Evolutionary conservation across 1,284 basidiomycete genomes (phyloP).

Genomic region (Tylopilus sp.): DNA sequence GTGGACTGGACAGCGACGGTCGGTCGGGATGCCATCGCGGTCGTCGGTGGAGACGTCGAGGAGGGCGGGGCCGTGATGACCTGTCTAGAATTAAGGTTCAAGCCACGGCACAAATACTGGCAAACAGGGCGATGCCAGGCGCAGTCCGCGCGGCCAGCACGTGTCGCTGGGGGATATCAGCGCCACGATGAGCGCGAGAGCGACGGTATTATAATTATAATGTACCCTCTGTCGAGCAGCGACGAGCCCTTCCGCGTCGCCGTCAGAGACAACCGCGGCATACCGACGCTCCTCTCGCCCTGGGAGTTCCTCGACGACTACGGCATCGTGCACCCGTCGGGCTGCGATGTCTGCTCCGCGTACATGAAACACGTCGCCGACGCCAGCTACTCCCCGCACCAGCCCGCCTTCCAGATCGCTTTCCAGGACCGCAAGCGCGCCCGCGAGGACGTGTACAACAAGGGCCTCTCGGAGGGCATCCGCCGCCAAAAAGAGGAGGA

Average conservation of each 20-base stretch:
- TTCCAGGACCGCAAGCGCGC: slow-evolving; percentile 40
- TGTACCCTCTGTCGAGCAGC: slow-evolving; percentile 34
- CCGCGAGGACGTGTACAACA: slow-evolving; percentile 35
- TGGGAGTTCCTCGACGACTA: slow-evolving; percentile 44
- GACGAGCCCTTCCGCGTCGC: slow-evolving; percentile 33
- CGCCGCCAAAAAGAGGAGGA: slow-evolving; percentile 39
- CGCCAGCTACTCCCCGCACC: slow-evolving; percentile 38
- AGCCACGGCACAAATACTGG: slow-evolving; percentile 17
- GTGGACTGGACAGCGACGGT: slow-evolving; percentile 81
- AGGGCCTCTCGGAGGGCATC: slow-evolving; percentile 31
- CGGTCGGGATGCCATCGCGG: slow-evolving; percentile 83
- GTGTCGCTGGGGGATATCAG: slow-evolving; percentile 35
- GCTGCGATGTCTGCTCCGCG: slow-evolving; percentile 39
- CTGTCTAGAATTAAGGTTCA: slow-evolving; percentile 23
- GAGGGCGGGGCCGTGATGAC: slow-evolving; percentile 7
- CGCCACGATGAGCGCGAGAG: slow-evolving; percentile 8
- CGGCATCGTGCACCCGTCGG: slow-evolving; percentile 43
- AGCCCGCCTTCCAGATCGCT: slow-evolving; percentile 41
- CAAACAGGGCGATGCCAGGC: slow-evolving; percentile 21
- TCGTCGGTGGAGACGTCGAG: slow-evolving; percentile 9
- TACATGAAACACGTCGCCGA: slow-evolving; percentile 45
- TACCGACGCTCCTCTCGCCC: slow-evolving; percentile 35
- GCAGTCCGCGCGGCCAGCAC: slow-evolving; percentile 30
- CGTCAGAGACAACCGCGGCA: slow-evolving; percentile 31
- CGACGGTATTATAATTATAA: slow-evolving; percentile 15